Evolutionary conservation across 768 basidiomycete species (phyloP).

Genomic region (Termitomyces sp.): DNA sequence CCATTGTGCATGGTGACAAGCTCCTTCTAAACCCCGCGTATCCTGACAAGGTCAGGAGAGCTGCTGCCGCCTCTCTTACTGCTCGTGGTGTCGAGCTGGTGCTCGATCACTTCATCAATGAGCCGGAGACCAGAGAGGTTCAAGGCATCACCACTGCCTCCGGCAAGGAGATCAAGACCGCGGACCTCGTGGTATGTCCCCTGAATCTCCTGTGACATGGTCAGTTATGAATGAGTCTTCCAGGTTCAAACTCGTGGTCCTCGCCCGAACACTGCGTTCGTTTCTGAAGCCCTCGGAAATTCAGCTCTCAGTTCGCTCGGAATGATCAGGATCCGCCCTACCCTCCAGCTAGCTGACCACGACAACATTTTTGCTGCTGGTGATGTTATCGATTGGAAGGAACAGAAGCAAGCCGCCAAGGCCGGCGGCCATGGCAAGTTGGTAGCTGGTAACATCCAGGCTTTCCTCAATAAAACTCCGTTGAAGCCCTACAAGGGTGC

Average conservation of each 20-base stretch:
- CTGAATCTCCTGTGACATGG: not conserved
- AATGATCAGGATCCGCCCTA: constrained; percentile 50
- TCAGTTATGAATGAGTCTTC: not conserved
- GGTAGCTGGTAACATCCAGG: constrained; percentile 46
- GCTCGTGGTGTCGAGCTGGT: constrained; percentile 48
- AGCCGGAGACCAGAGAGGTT: constrained; percentile 34
- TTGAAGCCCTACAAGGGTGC: constrained; percentile 44
- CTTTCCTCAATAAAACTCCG: constrained; percentile 31
- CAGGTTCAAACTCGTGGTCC: constrained; percentile 40
- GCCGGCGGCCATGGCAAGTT: constrained; percentile 38
- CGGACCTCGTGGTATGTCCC: constrained; percentile 55
- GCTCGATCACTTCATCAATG: constrained; percentile 52
- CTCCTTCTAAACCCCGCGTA: constrained; percentile 56
- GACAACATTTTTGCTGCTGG: constrained; percentile 63
- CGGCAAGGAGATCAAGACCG: constrained; percentile 40
- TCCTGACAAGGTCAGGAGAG: constrained; percentile 49
- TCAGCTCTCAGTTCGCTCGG: constrained; percentile 34
- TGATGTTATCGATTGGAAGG: constrained; percentile 61
- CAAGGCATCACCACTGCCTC: constrained; percentile 44
- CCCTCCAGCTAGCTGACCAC: constrained; percentile 50
- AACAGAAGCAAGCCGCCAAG: constrained; percentile 60
- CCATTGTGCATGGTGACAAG: constrained; percentile 55
- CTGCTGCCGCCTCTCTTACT: constrained; percentile 34
- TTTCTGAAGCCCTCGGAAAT: constrained; percentile 34
- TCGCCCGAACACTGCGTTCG: constrained; percentile 49